These are phyloP conservation scores for Macrophomina pseudophaseolina DNA, from an alignment of 2,329 filamentous ascomycete genomes.

Conservation along the genomic window DNA sequence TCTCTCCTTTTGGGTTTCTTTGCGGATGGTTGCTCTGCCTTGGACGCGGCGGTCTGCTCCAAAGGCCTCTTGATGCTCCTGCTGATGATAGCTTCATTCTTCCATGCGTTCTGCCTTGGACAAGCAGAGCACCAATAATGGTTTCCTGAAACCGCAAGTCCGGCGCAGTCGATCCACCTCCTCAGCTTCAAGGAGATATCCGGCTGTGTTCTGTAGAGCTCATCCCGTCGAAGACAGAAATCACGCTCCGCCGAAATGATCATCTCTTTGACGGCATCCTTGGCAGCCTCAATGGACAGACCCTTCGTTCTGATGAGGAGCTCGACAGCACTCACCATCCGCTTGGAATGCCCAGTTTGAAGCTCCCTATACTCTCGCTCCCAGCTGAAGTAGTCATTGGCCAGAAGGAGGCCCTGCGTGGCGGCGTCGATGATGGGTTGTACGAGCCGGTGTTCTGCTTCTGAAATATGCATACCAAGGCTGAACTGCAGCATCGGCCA, in stretches of 20 bases:
- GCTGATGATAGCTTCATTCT: too few species aligned
- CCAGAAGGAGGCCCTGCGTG: neutral
- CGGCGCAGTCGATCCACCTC: neutral
- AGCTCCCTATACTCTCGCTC: neutral
- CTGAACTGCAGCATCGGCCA: conserved; percentile 15
- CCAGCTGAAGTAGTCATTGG: conserved; percentile 5
- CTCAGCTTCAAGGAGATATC: neutral
- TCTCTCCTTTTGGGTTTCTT: too few species aligned
- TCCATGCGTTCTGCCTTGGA: too few species aligned
- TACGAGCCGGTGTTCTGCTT: neutral
- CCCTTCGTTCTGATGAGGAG: neutral
- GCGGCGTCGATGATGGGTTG: neutral
- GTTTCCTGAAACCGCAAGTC: neutral
- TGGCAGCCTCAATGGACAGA: neutral
- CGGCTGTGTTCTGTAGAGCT: neutral
- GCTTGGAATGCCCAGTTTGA: neutral
- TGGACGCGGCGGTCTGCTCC: too few species aligned
- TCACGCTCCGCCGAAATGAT: neutral
- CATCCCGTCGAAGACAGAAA: neutral
- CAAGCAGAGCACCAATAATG: conserved; percentile 1
- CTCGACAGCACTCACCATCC: conserved; percentile 4
- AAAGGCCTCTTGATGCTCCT: too few species aligned
- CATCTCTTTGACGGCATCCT: neutral
- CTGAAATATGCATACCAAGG: neutral
- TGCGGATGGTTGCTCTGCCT: too few species aligned